Base-by-base conservation (phyloP, 257 asterid genomes). In the Vinca minor region DNA sequence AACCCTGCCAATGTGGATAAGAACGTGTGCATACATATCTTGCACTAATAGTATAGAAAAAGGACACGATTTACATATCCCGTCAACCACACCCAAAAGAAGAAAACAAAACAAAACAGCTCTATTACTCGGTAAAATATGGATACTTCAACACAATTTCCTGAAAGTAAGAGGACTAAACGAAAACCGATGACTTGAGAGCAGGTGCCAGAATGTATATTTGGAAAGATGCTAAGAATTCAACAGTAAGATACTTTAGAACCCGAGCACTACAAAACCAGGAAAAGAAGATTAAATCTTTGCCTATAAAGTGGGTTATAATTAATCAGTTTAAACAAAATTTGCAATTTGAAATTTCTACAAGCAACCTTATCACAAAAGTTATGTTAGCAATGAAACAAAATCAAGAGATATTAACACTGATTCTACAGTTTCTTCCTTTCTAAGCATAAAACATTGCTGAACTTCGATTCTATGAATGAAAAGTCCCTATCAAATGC, bases 371-470 rank as follows among this genome's bases (percentile, higher is more conserved):
- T 29, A 3, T 31, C 20, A 6, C 9, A 3, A 41, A 9, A 3
- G n/a, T 11, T 1, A 4, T 41, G 23, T 23, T 23, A 25, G 7
- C 15, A 62, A 31, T n/a, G n/a, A n/a, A n/a, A 44, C 18, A 45
- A 66, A 34, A 66, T 6, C 62, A 38, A 57, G 48, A 45, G 38
- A 25, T 67, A 15, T n/a, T 12, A 57, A 32, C 18, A 11, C 26
- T 23, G 12, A 29, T 5, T 44, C n/a, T 1, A 36, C 10, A 35
- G 14, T 29, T 32, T n/a, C 39, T 26, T 23, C 35, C 21, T 31
- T 67, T 35, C 47, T 34, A 46, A 45, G 28, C 65, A 56, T 5
- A 34, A 21, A 21, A n/a, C 3, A 9, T 21, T 21, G 15, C 55
- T 20, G 29, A 8, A 23, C 0, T 8, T 13, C 58, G 13, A 52